These are phyloP conservation scores for Aspergillus ustus DNA, from an alignment of 2,329 filamentous ascomycete species.

Conservation along the genomic window DNA sequence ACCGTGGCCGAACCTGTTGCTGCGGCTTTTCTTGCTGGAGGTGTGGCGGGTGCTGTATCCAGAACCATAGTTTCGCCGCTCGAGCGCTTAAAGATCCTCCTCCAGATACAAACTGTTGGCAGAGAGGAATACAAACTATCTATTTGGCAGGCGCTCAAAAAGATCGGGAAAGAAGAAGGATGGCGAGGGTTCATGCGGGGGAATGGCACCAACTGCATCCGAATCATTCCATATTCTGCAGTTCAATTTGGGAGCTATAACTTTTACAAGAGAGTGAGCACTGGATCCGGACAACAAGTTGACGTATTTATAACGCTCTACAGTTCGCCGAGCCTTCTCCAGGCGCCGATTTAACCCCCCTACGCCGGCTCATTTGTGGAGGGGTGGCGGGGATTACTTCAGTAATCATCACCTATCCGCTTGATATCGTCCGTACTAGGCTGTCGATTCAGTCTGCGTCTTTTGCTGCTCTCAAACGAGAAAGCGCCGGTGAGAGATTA, in stretches of 20 bases:
- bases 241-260: conserved; percentile 99
- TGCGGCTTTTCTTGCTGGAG: conserved; percentile 91
- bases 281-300: neutral
- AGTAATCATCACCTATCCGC: conserved; percentile 90
- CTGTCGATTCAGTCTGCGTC: conserved; percentile 97
- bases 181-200: conserved; percentile 98
- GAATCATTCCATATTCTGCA: conserved; percentile 96
- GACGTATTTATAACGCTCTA: conserved; percentile 19
- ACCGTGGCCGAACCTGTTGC: conserved; percentile 78
- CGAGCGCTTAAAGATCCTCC: conserved; percentile 95
- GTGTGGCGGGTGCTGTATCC: conserved; percentile 94
- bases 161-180: conserved; percentile 97
- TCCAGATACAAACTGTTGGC: conserved; percentile 90
- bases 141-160: conserved; percentile 82
- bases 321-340: conserved; percentile 77
- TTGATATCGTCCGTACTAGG: conserved; percentile 95
- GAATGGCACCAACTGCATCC: conserved; percentile 97
- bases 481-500: conserved; percentile 63
- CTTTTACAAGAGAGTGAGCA: conserved; percentile 87
- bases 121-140: conserved; percentile 93
- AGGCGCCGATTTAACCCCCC: conserved; percentile 72
- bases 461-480: conserved; percentile 74
- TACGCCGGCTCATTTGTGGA: conserved; percentile 83
- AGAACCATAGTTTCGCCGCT: conserved; percentile 95
- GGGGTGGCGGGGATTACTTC: conserved; percentile 93